Percentiles rank a stretch among this genome's conserved stretches.
phyloP scores from a whole-genome alignment of 169 alveolate genomes.

The Cryptosporidium andersoni region DNA sequence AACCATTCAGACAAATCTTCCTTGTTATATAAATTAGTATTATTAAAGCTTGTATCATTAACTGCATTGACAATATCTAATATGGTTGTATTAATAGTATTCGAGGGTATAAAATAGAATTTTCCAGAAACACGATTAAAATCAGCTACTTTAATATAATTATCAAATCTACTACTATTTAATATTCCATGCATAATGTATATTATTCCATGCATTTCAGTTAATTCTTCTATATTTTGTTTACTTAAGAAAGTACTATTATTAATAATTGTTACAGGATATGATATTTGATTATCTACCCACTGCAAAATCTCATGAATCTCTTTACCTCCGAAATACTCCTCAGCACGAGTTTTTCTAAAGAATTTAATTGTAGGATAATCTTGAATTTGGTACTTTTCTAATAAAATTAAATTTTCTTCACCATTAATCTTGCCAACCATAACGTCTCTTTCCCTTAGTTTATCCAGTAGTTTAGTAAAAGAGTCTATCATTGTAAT shows the following conservation, averaged over 20 bases:
- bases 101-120: constrained; percentile 12
- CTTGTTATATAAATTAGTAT: not conserved
- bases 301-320: constrained; percentile 76
- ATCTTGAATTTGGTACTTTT: constrained; percentile 74
- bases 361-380: constrained; percentile 82
- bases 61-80: not conserved
- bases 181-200: constrained; percentile 25
- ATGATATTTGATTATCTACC: constrained; percentile 55
- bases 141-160: constrained; percentile 43
- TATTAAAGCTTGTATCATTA: not conserved
- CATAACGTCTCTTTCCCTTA: constrained; percentile 8
- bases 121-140: constrained; percentile 57
- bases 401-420: constrained; percentile 32
- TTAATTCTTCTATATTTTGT: not conserved
- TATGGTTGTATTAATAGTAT: not conserved
- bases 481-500: constrained; percentile 39
- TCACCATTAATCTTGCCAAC: constrained; percentile 58
- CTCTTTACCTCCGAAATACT: constrained; percentile 78
- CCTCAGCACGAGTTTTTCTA: constrained; percentile 70
- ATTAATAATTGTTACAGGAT: constrained; percentile 15
- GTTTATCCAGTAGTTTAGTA: constrained; percentile 10
- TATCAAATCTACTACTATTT: not conserved
- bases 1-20: constrained; percentile 1
- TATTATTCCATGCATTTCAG: constrained; percentile 18
- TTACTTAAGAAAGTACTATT: not conserved